Percentiles rank a stretch among this genome's conserved stretches.
Conservation (phyloP, 2,329 filamentous ascomycete genomes). For the Fusarium duplospermum region DNA sequence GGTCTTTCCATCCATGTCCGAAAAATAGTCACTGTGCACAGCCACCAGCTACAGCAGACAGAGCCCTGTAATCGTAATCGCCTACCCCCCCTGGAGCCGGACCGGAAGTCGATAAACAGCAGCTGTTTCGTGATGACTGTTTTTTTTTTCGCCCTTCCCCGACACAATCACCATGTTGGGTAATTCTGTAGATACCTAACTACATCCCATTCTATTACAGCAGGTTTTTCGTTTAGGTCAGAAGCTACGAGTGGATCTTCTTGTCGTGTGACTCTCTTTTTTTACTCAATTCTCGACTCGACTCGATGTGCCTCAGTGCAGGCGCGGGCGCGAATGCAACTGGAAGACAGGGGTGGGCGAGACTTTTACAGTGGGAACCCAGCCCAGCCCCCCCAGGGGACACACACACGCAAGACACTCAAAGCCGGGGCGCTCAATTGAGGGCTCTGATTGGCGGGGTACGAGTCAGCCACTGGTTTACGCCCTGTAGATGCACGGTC, state of each 20-base stretch:
- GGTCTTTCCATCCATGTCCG: not conserved
- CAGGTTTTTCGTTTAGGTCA: not conserved
- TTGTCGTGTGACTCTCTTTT: slow-evolving; percentile 6
- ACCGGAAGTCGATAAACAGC: not conserved
- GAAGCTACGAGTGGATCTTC: not conserved
- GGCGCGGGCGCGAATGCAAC: not conserved
- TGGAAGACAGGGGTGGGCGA: not conserved
- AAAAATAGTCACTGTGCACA: not conserved
- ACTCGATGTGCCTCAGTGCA: not conserved
- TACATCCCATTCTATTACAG: not conserved
- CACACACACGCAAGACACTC: slow-evolving; percentile 1
- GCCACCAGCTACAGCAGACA: not conserved
- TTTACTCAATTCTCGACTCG: not conserved
- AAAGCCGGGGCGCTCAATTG: slow-evolving; percentile 33
- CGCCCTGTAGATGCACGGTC: slow-evolving; percentile 23
- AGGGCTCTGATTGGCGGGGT: slow-evolving; percentile 16
- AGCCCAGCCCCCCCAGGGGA: not conserved
- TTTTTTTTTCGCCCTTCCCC: not conserved
- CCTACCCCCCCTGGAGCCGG: not conserved
- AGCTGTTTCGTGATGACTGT: not conserved
- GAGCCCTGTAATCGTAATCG: not conserved
- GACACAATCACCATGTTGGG: not conserved
- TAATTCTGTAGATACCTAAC: not conserved
- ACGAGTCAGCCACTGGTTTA: slow-evolving; percentile 29
- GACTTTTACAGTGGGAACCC: slow-evolving; percentile 1